Conservation (phyloP, 2,329 filamentous ascomycete genomes). For the Colletotrichum neosansevieriae region DNA sequence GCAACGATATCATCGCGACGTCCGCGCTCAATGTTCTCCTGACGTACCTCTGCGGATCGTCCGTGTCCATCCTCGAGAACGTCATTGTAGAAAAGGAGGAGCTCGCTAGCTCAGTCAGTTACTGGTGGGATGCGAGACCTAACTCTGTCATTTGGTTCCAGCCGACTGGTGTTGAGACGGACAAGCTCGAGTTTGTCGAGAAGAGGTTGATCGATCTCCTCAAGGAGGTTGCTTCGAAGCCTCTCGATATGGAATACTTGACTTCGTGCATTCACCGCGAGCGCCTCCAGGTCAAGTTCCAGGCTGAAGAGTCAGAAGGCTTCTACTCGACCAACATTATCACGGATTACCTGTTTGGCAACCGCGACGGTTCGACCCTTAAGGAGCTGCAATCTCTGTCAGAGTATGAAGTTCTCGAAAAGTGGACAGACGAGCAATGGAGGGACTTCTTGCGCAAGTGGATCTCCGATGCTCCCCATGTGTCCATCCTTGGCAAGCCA, state of each 20-base stretch:
- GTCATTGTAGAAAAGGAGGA: slow-evolving; percentile 93
- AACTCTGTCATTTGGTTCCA: slow-evolving; percentile 88
- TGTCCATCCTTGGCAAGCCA: slow-evolving; percentile 89
- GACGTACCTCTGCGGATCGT: slow-evolving; percentile 91
- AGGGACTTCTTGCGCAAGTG: slow-evolving; percentile 83
- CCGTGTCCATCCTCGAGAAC: slow-evolving; percentile 92
- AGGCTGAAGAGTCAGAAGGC: slow-evolving; percentile 82
- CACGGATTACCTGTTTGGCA: slow-evolving; percentile 91
- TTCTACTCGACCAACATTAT: slow-evolving; percentile 90
- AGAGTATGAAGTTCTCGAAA: slow-evolving; percentile 77
- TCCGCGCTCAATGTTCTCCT: slow-evolving; percentile 84
- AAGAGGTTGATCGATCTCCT: slow-evolving; percentile 87
- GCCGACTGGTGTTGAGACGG: slow-evolving; percentile 87
- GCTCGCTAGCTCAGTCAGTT: slow-evolving; percentile 86
- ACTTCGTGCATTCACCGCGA: slow-evolving; percentile 87
- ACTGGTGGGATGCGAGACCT: slow-evolving; percentile 82
- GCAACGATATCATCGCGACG: slow-evolving; percentile 74
- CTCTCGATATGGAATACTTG: slow-evolving; percentile 91
- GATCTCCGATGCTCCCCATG: slow-evolving; percentile 86
- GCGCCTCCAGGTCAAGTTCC: slow-evolving; percentile 83
- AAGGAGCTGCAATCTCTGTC: slow-evolving; percentile 66
- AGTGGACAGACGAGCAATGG: slow-evolving; percentile 90
- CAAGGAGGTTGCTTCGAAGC: slow-evolving; percentile 81
- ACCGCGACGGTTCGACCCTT: slow-evolving; percentile 83
- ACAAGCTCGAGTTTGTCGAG: slow-evolving; percentile 86